phyloP scores from a whole-genome alignment of 257 asterid species.

The Gardenia jasminoides region DNA sequence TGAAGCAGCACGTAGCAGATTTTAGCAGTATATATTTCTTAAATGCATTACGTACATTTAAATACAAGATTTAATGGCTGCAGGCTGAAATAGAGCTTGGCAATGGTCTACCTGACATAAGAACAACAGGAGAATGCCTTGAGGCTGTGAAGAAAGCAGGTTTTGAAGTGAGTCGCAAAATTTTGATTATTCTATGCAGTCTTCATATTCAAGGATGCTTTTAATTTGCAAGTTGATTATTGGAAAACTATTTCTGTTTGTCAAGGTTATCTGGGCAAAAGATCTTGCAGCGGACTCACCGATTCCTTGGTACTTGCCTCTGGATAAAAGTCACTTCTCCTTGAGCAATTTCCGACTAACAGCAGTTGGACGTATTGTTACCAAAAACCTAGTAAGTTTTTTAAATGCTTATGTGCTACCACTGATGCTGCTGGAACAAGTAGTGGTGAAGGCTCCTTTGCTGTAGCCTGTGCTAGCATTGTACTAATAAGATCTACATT shows the following conservation, averaged over 20 bases:
- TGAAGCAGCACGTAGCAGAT: background rate
- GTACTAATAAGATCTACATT: background rate
- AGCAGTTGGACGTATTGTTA: slow-evolving; percentile 70
- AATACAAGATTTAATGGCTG: background rate
- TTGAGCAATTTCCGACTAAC: slow-evolving; percentile 87
- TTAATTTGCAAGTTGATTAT: background rate
- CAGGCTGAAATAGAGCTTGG: slow-evolving; percentile 97
- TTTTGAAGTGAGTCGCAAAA: slow-evolving; percentile 64
- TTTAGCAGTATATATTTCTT: background rate
- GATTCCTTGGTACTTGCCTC: slow-evolving; percentile 88
- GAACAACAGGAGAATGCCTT: slow-evolving; percentile 67
- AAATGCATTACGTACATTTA: slow-evolving; percentile 10
- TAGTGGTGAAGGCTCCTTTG: background rate
- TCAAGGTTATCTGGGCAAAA: slow-evolving; percentile 80
- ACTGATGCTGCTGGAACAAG: background rate
- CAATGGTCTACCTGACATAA: slow-evolving; percentile 84
- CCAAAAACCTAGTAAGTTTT: slow-evolving; percentile 67
- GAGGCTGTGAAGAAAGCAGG: slow-evolving; percentile 83
- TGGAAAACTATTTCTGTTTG: background rate
- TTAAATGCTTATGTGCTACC: background rate
- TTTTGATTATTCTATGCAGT: slow-evolving; percentile 5
- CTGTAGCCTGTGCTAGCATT: background rate
- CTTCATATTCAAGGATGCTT: background rate
- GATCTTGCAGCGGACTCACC: slow-evolving; percentile 92
- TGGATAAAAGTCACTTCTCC: slow-evolving; percentile 85